These are phyloP conservation scores for Erysiphe pulchra DNA, from an alignment of 2,329 filamentous ascomycete genomes.

Conservation along the genomic window DNA sequence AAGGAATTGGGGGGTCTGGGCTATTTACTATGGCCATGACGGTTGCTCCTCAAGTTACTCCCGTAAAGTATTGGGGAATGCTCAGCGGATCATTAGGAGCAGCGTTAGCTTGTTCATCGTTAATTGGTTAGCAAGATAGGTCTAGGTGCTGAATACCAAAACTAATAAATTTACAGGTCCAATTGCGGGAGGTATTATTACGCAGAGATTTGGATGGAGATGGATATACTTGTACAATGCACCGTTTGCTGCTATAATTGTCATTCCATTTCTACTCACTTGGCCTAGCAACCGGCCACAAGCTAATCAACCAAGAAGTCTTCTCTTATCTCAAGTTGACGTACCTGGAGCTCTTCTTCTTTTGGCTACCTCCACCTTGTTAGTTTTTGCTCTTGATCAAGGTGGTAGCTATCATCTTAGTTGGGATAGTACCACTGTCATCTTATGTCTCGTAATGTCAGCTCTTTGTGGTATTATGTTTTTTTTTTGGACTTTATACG, in stretches of 20 bases:
- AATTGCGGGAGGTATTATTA: constrained; percentile 8
- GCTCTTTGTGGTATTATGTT: constrained; percentile 12
- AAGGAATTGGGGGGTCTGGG: constrained; percentile 16
- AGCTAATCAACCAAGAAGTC: neutral
- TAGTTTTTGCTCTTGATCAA: constrained; percentile 22
- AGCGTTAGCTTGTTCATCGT: neutral
- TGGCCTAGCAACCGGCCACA: neutral
- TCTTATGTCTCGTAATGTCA: constrained; percentile 10
- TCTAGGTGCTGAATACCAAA: neutral
- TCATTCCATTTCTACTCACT: neutral
- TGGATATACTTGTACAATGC: constrained; percentile 1
- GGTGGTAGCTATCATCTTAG: constrained; percentile 16
- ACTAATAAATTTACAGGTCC: constrained; percentile 5
- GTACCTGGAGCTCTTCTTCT: constrained; percentile 11
- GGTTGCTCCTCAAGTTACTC: neutral
- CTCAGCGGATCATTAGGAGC: neutral
- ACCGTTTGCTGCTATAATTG: neutral
- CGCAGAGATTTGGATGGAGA: constrained; percentile 3
- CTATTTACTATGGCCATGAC: constrained; percentile 9
- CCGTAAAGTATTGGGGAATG: neutral
- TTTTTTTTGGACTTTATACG: constrained; percentile 9
- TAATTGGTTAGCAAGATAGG: neutral
- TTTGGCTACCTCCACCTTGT: constrained; percentile 17
- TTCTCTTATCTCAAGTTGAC: constrained; percentile 2
- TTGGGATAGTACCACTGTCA: constrained; percentile 18